Evolutionary conservation across 805 yeast genomes (phyloP), one percentile per base, ranked within the genome.

Genomic region (Clavispora carvajalis): DNA sequence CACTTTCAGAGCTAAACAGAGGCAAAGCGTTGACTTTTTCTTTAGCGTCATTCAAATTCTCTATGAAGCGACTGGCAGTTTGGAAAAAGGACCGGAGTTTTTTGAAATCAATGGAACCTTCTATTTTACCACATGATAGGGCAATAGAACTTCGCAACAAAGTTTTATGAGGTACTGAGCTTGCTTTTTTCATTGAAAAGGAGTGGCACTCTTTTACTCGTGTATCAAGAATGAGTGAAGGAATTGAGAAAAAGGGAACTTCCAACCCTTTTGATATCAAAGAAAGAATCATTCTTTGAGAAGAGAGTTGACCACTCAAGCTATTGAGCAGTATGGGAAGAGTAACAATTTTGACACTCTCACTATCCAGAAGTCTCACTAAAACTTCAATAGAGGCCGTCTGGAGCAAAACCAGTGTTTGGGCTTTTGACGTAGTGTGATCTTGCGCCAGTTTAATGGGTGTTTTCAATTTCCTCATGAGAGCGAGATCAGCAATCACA

Each of bases 301-400:
- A 53, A 3, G 51, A 56, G 9, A 75, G 37, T 3, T 51, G 53
- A 4, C 62, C 60, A 4, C 55, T 54, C 1, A 50, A 37, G 8
- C 73, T 62, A 36, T 67, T 69, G 45, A 54, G 73, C 0, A 75
- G 64, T 1, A 77, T 45, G 1, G 84, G 82, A 9, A 68, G 59
- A 0, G 74, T 38, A 2, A 62, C 55, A 0, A 57, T 23, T 21
- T 50, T 56, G 4, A 75, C 21, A 1, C 21, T 25, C 0, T 48
- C 39, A 1, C 36, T 34, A 1, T 51, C 46, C 5, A 55, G 42
- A 3, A 70, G 31, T 3, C 39, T 41, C 6, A 64, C 17, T 11
- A 46, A 51, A 3, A 69, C 26, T 3, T 50, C 51, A 5, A 71
- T 53, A 2, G 67, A 54, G 0, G 77, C 62, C 0, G 73, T 70